phyloP scores from a whole-genome alignment of 768 basidiomycete species.

The Termitomyces sp. region DNA sequence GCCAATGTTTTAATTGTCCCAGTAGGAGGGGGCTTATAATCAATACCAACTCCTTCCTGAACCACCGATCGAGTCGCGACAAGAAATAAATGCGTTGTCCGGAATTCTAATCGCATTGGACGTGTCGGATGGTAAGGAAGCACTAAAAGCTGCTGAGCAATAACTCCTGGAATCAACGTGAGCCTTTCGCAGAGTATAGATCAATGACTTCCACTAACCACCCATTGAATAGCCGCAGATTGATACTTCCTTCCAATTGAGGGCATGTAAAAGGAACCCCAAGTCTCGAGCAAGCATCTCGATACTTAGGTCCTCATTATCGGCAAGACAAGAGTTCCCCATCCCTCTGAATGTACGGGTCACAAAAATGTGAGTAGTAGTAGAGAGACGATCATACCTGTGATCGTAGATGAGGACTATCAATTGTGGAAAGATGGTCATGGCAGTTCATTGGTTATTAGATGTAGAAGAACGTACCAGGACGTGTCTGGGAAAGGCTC shows the following conservation, averaged over 20 bases:
- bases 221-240: slow-evolving; percentile 50
- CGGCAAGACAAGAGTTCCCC: slow-evolving; percentile 33
- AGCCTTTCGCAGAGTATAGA: background rate
- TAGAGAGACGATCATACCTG: slow-evolving; percentile 14
- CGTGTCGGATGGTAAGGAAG: slow-evolving; percentile 30
- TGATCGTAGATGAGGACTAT: slow-evolving; percentile 42
- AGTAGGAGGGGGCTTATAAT: slow-evolving; percentile 16
- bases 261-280: slow-evolving; percentile 26
- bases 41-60: slow-evolving; percentile 15
- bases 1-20: slow-evolving; percentile 18
- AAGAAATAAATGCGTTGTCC: slow-evolving; percentile 34
- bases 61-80: slow-evolving; percentile 27
- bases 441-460: background rate
- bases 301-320: slow-evolving; percentile 34
- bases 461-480: slow-evolving; percentile 23
- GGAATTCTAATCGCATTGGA: slow-evolving; percentile 32
- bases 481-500: slow-evolving; percentile 27
- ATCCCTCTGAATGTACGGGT: slow-evolving; percentile 29
- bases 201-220: slow-evolving; percentile 23
- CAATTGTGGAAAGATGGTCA: background rate
- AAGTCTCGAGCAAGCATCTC: slow-evolving; percentile 42
- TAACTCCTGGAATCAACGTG: slow-evolving; percentile 22
- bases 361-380: background rate
- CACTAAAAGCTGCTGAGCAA: slow-evolving; percentile 38
- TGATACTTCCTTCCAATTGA: slow-evolving; percentile 36